Evolutionary conservation across 2,329 filamentous ascomycete species (phyloP).

Genomic region (Gyromitra esculenta): DNA sequence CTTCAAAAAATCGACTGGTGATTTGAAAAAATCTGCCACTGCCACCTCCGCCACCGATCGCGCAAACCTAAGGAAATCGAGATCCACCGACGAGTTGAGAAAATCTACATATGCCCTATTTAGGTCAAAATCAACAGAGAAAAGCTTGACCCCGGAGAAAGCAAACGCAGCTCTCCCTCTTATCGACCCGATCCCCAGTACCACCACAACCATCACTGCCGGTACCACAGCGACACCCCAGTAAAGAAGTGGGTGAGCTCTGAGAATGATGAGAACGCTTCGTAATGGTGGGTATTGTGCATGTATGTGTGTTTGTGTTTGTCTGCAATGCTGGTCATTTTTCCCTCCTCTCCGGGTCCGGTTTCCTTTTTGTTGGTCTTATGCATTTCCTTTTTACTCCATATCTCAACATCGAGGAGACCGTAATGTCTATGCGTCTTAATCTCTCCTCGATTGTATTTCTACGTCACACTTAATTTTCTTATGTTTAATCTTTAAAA

Average conservation of each 20-base stretch:
- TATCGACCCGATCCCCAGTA: neutral
- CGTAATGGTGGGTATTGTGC: constrained; percentile 29
- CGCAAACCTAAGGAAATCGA: constrained; percentile 47
- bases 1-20: constrained; percentile 50
- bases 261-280: constrained; percentile 1
- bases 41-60: constrained; percentile 30
- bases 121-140: constrained; percentile 47
- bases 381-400: constrained; percentile 24
- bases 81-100: constrained; percentile 45
- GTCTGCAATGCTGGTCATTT: constrained; percentile 12
- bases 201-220: neutral
- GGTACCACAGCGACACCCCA: constrained; percentile 16
- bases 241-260: neutral
- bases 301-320: constrained; percentile 24
- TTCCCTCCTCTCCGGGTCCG: neutral
- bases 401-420: neutral
- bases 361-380: constrained; percentile 21
- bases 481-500: constrained; percentile 29
- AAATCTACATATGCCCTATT: constrained; percentile 48
- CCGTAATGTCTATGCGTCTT: constrained; percentile 31
- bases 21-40: constrained; percentile 40
- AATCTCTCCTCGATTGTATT: constrained; percentile 27
- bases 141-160: constrained; percentile 33
- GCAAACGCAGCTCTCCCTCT: neutral
- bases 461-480: constrained; percentile 27